Conservation (phyloP, 2,329 filamentous ascomycete genomes). For the Trichoderma brevicompactum region DNA sequence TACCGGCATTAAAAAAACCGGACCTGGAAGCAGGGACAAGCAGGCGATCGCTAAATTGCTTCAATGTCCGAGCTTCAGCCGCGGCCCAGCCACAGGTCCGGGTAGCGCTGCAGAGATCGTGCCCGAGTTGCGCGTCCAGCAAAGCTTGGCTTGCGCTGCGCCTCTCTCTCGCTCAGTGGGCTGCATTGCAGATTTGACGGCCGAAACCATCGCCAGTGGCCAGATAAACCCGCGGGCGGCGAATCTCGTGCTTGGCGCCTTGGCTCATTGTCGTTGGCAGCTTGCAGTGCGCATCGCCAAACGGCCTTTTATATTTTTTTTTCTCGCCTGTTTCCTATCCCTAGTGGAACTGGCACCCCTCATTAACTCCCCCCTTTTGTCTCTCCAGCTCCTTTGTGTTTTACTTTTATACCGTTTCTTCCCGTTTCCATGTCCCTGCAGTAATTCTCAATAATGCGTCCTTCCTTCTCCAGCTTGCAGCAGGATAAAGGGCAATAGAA, state of each 20-base stretch:
- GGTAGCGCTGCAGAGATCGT: background rate
- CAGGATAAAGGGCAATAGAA: constrained; percentile 5
- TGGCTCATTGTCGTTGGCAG: too few species aligned
- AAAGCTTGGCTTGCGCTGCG: constrained; percentile 25
- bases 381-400: constrained; percentile 5
- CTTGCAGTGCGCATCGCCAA: constrained; percentile 10
- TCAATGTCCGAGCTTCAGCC: constrained; percentile 25
- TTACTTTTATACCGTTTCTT: background rate
- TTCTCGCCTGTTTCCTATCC: constrained; percentile 20
- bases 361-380: constrained; percentile 17
- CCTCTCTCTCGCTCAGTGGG: constrained; percentile 3
- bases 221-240: too few species aligned
- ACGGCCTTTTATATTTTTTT: background rate
- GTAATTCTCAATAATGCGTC: constrained; percentile 1
- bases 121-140: constrained; percentile 18
- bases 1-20: constrained; percentile 19
- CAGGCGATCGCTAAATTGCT: background rate
- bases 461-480: background rate
- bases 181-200: background rate
- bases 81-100: constrained; percentile 9
- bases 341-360: constrained; percentile 27
- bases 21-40: background rate
- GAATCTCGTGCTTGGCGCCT: background rate
- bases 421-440: background rate
- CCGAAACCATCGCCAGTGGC: too few species aligned